Percentiles rank a stretch among this genome's conserved stretches.
These are phyloP conservation scores for Heritiera littoralis DNA, from an alignment of 345 rosid genomes.

Conservation along the genomic window DNA sequence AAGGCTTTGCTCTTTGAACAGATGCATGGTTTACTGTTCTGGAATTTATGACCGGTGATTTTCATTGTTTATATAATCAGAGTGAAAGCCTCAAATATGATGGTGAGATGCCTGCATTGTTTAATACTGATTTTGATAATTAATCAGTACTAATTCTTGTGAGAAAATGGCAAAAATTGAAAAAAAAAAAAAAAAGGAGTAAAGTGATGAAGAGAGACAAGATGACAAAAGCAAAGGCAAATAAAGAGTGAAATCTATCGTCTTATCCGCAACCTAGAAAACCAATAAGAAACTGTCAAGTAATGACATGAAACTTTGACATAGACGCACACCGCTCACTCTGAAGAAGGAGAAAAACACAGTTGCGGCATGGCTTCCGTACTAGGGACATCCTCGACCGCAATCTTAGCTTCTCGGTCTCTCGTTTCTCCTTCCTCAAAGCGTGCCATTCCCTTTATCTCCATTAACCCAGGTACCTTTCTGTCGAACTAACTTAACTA, in stretches of 20 bases:
- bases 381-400: constrained; percentile 59
- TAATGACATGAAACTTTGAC: constrained; percentile 18
- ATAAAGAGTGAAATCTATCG: constrained; percentile 39
- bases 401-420: constrained; percentile 56
- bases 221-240: constrained; percentile 1
- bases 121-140: background rate
- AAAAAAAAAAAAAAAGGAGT: background rate
- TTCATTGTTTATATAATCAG: constrained; percentile 25
- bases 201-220: background rate
- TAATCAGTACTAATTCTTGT: background rate
- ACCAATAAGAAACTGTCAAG: constrained; percentile 32
- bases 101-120: background rate
- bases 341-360: background rate
- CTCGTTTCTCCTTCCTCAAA: constrained; percentile 50
- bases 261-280: constrained; percentile 58
- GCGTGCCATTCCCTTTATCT: constrained; percentile 39
- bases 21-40: too few species aligned
- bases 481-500: background rate
- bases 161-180: background rate
- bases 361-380: constrained; percentile 57
- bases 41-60: background rate
- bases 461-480: constrained; percentile 40
- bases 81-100: constrained; percentile 47
- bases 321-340: constrained; percentile 10
- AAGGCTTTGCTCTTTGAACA: constrained; percentile 9